phyloP scores from a whole-genome alignment of 345 rosid species.

The Salix udensis region DNA sequence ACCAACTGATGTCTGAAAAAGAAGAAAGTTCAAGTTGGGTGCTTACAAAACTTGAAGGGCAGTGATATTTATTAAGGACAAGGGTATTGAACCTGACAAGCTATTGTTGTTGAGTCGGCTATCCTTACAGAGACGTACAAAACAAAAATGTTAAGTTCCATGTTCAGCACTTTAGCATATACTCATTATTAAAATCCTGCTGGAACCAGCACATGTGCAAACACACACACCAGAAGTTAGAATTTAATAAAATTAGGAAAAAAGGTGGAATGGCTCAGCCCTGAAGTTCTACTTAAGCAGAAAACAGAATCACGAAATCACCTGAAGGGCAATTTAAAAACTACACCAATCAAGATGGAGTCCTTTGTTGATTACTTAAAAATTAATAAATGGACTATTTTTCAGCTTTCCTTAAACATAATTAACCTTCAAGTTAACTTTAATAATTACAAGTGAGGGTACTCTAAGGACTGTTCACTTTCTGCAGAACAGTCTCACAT shows the following conservation, averaged over 20 bases:
- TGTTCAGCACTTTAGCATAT: not conserved
- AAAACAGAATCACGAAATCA: not conserved
- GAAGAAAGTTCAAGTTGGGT: conserved; percentile 2
- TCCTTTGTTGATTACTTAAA: not conserved
- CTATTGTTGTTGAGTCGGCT: conserved; percentile 49
- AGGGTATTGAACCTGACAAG: conserved; percentile 33
- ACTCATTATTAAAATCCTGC: not conserved
- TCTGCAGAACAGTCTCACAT: not conserved
- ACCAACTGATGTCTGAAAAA: not conserved
- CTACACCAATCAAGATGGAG: not conserved
- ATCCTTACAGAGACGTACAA: conserved; percentile 24
- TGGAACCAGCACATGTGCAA: not conserved
- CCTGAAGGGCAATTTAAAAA: not conserved
- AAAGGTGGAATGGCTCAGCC: not conserved
- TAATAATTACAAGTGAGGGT: not conserved
- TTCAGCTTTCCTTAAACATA: not conserved
- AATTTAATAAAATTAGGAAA: not conserved
- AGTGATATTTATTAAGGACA: conserved; percentile 33
- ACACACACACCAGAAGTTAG: not conserved
- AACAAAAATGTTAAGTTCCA: conserved; percentile 6
- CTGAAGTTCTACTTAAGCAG: not conserved
- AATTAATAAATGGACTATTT: not conserved
- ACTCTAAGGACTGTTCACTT: not conserved
- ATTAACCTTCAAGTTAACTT: not conserved
- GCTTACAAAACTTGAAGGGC: conserved; percentile 39